Conservation (phyloP, 1,284 basidiomycete genomes). For the Sporisorium reilianum region DNA sequence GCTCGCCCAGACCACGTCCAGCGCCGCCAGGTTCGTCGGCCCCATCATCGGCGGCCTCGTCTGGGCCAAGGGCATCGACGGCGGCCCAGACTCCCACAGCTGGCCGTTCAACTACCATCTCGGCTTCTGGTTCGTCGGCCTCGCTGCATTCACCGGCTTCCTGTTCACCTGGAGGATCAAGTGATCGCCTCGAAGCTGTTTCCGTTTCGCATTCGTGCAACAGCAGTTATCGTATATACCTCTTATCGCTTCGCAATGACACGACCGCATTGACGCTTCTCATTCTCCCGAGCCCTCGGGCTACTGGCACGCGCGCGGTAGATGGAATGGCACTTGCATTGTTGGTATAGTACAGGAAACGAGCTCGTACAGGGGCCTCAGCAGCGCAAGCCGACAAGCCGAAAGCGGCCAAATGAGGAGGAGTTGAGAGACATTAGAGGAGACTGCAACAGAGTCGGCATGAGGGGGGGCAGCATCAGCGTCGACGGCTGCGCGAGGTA, state of each 20-base stretch:
- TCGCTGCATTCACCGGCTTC: slow-evolving; percentile 56
- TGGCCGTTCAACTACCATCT: slow-evolving; percentile 67
- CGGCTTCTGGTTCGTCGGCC: slow-evolving; percentile 65
- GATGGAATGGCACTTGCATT: not conserved
- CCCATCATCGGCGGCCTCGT: slow-evolving; percentile 67
- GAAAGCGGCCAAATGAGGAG: not conserved
- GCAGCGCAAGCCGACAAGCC: not conserved
- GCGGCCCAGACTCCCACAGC: slow-evolving; percentile 35
- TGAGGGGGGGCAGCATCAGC: not conserved
- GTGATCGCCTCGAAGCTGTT: slow-evolving; percentile 2
- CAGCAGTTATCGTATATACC: slow-evolving; percentile 2
- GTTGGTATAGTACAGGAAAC: slow-evolving; percentile 12
- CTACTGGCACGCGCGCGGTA: not conserved
- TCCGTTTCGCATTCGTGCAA: not conserved
- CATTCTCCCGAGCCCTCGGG: not conserved
- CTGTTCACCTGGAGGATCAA: slow-evolving; percentile 53
- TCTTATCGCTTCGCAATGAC: not conserved
- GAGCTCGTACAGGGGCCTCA: not conserved
- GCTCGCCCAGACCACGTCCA: slow-evolving; percentile 70
- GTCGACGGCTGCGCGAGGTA: slow-evolving; percentile 15
- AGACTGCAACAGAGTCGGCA: not conserved
- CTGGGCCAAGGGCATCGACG: slow-evolving; percentile 64
- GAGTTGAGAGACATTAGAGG: not conserved
- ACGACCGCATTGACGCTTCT: not conserved
- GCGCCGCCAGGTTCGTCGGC: slow-evolving; percentile 70